A percentile compares a stretch with the other conserved stretches of the same genome.
Evolutionary conservation across 805 yeast species (phyloP).

Genomic region (Ogataea nakhonphanomensis): DNA sequence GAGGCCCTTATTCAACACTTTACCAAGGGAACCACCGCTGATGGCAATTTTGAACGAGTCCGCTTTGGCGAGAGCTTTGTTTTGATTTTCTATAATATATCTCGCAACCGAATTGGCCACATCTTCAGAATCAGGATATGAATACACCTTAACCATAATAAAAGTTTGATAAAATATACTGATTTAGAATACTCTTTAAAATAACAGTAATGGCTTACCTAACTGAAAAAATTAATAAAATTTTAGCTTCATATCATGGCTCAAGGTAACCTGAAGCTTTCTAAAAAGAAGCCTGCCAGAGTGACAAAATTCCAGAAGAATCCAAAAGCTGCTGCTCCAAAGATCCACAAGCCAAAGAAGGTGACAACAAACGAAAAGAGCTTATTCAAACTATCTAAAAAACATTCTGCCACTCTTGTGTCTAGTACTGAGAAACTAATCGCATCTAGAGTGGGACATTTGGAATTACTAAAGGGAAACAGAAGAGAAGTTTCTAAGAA

Average conservation of each 20-base stretch:
- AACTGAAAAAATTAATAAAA: slow-evolving; percentile 1
- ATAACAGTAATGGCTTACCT: slow-evolving; percentile 1
- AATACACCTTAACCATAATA: slow-evolving; percentile 37
- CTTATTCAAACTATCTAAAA: slow-evolving; percentile 54
- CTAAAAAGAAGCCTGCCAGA: slow-evolving; percentile 45
- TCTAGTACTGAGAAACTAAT: slow-evolving; percentile 78
- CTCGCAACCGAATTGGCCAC: slow-evolving; percentile 68
- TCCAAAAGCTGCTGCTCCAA: slow-evolving; percentile 72
- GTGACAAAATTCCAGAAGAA: slow-evolving; percentile 64
- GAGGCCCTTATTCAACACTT: slow-evolving; percentile 64
- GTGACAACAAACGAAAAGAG: slow-evolving; percentile 41
- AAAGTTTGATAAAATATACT: neutral
- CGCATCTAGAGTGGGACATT: slow-evolving; percentile 89
- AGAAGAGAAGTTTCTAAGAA: slow-evolving; percentile 75
- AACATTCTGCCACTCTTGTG: slow-evolving; percentile 50
- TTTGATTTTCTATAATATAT: slow-evolving; percentile 58
- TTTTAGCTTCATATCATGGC: slow-evolving; percentile 46
- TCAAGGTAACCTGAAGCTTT: slow-evolving; percentile 65
- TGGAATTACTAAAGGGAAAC: slow-evolving; percentile 86
- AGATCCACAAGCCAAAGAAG: slow-evolving; percentile 65
- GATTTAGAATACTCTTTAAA: slow-evolving; percentile 2
- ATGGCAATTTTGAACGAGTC: slow-evolving; percentile 68
- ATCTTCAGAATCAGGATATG: slow-evolving; percentile 51
- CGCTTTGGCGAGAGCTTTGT: slow-evolving; percentile 46
- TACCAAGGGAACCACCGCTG: slow-evolving; percentile 88